Conservation (phyloP, 495 filamentous ascomycete genomes). For the Parathielavia appendiculata region DNA sequence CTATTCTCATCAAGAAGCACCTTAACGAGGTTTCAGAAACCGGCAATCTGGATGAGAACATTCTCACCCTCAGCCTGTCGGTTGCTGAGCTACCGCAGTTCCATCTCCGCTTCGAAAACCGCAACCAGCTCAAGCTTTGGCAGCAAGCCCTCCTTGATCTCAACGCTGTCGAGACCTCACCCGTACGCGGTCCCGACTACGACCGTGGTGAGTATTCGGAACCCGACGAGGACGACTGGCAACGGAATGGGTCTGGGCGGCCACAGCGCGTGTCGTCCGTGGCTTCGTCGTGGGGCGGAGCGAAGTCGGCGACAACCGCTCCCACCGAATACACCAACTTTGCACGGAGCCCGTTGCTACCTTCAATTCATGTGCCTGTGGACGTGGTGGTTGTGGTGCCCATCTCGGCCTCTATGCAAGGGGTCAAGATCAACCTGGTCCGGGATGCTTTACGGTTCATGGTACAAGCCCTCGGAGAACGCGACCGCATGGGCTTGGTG, state of each 20-base stretch:
- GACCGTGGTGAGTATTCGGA: conserved; percentile 72
- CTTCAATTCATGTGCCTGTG: conserved; percentile 80
- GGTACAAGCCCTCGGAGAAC: conserved; percentile 83
- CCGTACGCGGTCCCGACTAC: conserved; percentile 62
- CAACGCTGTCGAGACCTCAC: conserved; percentile 58
- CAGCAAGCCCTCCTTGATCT: conserved; percentile 81
- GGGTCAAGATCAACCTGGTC: conserved; percentile 91
- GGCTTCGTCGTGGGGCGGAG: conserved; percentile 78
- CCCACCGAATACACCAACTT: conserved; percentile 76
- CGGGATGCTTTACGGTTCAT: conserved; percentile 94
- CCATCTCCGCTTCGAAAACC: conserved; percentile 84
- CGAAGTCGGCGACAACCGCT: conserved; percentile 70
- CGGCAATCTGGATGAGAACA: conserved; percentile 62
- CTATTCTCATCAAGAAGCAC: conserved; percentile 98
- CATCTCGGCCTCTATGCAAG: conserved; percentile 98
- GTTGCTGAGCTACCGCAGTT: conserved; percentile 96
- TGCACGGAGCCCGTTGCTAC: conserved; percentile 48
- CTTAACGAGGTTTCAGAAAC: conserved; percentile 80
- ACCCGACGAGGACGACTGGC: conserved; percentile 87
- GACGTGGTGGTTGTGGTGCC: conserved; percentile 97
- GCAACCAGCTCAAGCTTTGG: conserved; percentile 85
- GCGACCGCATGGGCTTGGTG: conserved; percentile 94
- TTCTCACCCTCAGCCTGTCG: conserved; percentile 86
- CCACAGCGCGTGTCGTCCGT: conserved; percentile 79
- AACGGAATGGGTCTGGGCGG: conserved; percentile 54